A percentile compares a stretch with the other conserved stretches of the same genome.
Evolutionary conservation across 2,329 filamentous ascomycete genomes (phyloP).

Genomic region (Nothopassalora personata): DNA sequence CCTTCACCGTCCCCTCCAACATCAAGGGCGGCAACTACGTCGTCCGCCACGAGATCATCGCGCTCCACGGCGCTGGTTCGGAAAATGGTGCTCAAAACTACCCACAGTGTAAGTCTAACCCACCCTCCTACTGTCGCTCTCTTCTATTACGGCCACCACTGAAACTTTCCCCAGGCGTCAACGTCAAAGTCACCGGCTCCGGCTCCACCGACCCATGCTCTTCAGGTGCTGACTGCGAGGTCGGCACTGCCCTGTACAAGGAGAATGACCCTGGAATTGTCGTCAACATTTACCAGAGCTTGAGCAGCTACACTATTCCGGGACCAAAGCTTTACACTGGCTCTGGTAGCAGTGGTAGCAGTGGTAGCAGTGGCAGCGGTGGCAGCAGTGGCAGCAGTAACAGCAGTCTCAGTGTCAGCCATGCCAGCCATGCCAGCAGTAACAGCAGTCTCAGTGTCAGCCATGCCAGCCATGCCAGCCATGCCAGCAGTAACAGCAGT

Average conservation of each 20-base stretch:
- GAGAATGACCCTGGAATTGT: slow-evolving; percentile 53
- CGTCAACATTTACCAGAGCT: slow-evolving; percentile 53
- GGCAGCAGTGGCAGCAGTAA: too few relatives aligned
- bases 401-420: too few relatives aligned
- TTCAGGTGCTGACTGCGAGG: slow-evolving; percentile 39
- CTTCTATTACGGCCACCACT: not conserved
- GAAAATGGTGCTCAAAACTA: slow-evolving; percentile 44
- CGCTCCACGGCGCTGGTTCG: slow-evolving; percentile 50
- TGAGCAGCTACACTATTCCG: slow-evolving; percentile 47
- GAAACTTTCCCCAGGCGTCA: slow-evolving; percentile 41
- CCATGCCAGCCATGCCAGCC: too few relatives aligned
- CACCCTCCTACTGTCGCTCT: not conserved
- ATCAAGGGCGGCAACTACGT: slow-evolving; percentile 55
- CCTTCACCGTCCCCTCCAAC: slow-evolving; percentile 49
- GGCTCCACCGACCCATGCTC: slow-evolving; percentile 38
- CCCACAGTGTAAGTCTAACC: slow-evolving; percentile 23
- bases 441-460: too few relatives aligned
- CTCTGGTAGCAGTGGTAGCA: not conserved
- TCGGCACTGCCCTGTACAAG: slow-evolving; percentile 54
- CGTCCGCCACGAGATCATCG: slow-evolving; percentile 56
- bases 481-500: too few relatives aligned
- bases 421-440: too few relatives aligned
- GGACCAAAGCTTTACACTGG: slow-evolving; percentile 38
- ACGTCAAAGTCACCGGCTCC: slow-evolving; percentile 54
- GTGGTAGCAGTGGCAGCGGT: too few relatives aligned